phyloP scores from a whole-genome alignment of 169 alveolate species.

The Plasmodium gaboni region DNA sequence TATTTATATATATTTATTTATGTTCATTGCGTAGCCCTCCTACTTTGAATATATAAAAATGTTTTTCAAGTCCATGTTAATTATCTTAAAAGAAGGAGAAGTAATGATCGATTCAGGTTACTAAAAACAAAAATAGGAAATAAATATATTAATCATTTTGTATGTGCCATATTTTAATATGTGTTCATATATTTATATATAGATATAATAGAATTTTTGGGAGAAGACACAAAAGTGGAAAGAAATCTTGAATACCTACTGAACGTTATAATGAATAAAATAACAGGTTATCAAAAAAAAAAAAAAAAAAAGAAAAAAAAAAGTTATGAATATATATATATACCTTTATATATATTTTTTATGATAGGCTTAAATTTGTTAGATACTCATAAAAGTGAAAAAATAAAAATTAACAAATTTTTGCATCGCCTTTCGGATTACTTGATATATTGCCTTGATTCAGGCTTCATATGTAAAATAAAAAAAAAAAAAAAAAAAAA shows the following conservation, averaged over 20 bases:
- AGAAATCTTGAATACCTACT: constrained; percentile 43
- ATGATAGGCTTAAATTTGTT: constrained; percentile 35
- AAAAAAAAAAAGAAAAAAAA: not conserved
- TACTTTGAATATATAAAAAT: constrained; percentile 49
- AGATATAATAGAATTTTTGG: constrained; percentile 55
- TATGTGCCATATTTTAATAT: not conserved
- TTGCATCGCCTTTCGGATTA: constrained; percentile 57
- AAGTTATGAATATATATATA: not conserved
- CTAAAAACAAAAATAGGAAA: not conserved
- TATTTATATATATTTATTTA: not conserved
- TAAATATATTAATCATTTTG: not conserved
- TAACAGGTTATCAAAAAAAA: constrained; percentile 12
- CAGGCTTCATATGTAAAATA: constrained; percentile 51
- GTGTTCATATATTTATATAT: not conserved
- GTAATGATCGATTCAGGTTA: constrained; percentile 45
- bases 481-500: not conserved
- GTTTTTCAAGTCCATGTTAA: constrained; percentile 39
- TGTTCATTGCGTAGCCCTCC: constrained; percentile 14
- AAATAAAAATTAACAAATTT: constrained; percentile 30
- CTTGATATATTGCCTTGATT: constrained; percentile 28
- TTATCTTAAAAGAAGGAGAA: constrained; percentile 50
- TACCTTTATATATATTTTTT: not conserved
- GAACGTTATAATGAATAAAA: constrained; percentile 23
- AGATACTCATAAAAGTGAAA: constrained; percentile 61
- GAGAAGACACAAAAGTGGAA: constrained; percentile 59